Conservation (phyloP, 73 alveolate genomes). For the Paramecium sexaurelia region DNA sequence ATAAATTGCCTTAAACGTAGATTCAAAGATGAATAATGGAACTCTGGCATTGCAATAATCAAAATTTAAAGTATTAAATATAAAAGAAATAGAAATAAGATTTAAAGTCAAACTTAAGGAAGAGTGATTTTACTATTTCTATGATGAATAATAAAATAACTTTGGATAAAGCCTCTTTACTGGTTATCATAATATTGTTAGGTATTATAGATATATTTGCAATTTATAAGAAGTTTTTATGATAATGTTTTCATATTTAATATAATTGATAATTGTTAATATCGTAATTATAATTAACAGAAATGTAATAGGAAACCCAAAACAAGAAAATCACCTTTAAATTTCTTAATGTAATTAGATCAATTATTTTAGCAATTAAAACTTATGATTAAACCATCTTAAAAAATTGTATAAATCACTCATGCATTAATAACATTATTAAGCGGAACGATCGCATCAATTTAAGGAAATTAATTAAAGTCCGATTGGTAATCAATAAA, state of each 20-base stretch:
- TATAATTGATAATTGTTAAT: neutral
- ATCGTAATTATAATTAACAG: neutral
- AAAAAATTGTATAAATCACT: neutral
- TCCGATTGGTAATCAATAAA: constrained; percentile 9
- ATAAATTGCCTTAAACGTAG: neutral
- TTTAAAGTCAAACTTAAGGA: neutral
- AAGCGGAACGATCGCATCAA: constrained; percentile 34
- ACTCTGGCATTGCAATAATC: neutral
- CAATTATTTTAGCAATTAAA: neutral
- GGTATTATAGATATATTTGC: constrained; percentile 10
- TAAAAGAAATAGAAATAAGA: neutral
- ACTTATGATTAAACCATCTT: constrained; percentile 41
- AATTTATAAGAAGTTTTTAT: neutral
- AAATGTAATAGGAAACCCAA: neutral
- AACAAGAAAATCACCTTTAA: constrained; percentile 26
- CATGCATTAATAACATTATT: constrained; percentile 26
- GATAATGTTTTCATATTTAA: neutral
- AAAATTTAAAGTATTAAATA: constrained; percentile 8
- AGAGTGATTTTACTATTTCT: neutral
- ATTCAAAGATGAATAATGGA: neutral
- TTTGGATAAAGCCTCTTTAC: neutral
- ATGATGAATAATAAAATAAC: neutral
- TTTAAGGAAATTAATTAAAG: neutral
- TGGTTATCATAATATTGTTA: neutral
- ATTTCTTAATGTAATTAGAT: neutral